A percentile compares a stretch with the other conserved stretches of the same genome.
phyloP scores from a whole-genome alignment of 192 early-diverging fungal species.

The Coemansia sp. region DNA sequence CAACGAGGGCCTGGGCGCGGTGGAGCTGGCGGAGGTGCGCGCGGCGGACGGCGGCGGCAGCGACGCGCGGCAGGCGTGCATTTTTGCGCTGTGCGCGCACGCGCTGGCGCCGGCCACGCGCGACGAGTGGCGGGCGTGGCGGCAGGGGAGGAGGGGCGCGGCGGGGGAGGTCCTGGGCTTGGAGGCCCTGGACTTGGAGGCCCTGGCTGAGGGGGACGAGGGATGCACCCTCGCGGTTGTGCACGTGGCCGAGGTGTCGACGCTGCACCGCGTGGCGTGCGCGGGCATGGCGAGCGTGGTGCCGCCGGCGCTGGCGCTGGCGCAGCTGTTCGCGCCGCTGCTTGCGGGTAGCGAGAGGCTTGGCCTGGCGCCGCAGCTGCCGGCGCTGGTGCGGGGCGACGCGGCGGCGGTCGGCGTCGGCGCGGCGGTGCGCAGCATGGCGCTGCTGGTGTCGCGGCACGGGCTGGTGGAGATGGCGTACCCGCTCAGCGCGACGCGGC shows the following conservation, averaged over 20 bases:
- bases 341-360: conserved; percentile 11
- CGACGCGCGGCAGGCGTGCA: conserved; percentile 9
- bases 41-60: no score
- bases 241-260: conserved; percentile 55
- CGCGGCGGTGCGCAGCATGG: conserved; percentile 32
- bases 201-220: background rate
- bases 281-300: conserved; percentile 33
- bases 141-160: background rate
- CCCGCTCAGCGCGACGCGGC: conserved; percentile 31
- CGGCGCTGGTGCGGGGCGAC: conserved; percentile 15
- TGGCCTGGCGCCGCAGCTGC: conserved; percentile 43
- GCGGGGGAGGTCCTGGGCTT: background rate
- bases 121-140: conserved; percentile 44
- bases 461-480: conserved; percentile 57
- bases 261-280: conserved; percentile 48
- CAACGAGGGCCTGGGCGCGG: conserved; percentile 53
- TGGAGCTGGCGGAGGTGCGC: conserved; percentile 39
- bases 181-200: no score
- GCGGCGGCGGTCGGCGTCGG: conserved; percentile 4
- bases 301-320: conserved; percentile 50
- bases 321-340: conserved; percentile 34
- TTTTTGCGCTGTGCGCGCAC: conserved; percentile 56
- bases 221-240: conserved; percentile 35
- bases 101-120: conserved; percentile 27
- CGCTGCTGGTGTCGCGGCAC: conserved; percentile 56